phyloP scores from a whole-genome alignment of 306 rosid genomes.

The Vigna hirtella region DNA sequence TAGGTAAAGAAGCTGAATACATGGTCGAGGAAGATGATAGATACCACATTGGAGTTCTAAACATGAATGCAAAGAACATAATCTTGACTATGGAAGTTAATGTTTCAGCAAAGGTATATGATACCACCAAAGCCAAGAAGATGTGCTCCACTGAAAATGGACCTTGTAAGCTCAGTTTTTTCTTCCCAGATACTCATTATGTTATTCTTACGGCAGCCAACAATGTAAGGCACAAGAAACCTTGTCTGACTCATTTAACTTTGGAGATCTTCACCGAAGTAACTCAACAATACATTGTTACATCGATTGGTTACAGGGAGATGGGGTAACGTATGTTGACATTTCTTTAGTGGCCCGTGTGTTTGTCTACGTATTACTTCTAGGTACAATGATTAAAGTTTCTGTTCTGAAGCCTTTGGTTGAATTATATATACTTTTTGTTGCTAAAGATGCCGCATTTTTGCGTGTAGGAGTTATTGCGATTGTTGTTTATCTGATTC shows the following conservation, averaged over 20 bases:
- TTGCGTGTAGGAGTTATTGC: constrained; percentile 54
- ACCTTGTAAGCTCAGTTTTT: constrained; percentile 56
- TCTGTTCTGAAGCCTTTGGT: not conserved
- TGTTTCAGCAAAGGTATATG: constrained; percentile 71
- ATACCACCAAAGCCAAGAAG: constrained; percentile 62
- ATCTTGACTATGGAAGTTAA: constrained; percentile 51
- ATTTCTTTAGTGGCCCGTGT: constrained; percentile 60
- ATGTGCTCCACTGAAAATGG: constrained; percentile 61
- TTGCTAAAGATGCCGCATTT: constrained; percentile 11
- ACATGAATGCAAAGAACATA: constrained; percentile 57
- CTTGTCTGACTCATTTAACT: not conserved
- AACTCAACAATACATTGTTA: constrained; percentile 8
- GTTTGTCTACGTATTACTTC: constrained; percentile 56
- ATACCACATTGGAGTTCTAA: constrained; percentile 65
- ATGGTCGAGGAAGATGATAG: constrained; percentile 64
- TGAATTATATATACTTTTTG: not conserved
- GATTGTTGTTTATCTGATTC: constrained; percentile 44
- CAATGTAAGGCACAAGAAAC: constrained; percentile 52
- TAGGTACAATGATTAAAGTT: constrained; percentile 52
- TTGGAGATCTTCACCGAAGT: not conserved
- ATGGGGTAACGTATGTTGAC: constrained; percentile 52
- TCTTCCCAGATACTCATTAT: constrained; percentile 60
- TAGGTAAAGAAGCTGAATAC: constrained; percentile 68
- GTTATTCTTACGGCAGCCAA: constrained; percentile 58
- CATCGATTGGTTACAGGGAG: constrained; percentile 52